Percentiles rank a stretch among this genome's conserved stretches.
phyloP scores from a whole-genome alignment of 805 yeast genomes.

The Diddensiella transvaalensis region DNA sequence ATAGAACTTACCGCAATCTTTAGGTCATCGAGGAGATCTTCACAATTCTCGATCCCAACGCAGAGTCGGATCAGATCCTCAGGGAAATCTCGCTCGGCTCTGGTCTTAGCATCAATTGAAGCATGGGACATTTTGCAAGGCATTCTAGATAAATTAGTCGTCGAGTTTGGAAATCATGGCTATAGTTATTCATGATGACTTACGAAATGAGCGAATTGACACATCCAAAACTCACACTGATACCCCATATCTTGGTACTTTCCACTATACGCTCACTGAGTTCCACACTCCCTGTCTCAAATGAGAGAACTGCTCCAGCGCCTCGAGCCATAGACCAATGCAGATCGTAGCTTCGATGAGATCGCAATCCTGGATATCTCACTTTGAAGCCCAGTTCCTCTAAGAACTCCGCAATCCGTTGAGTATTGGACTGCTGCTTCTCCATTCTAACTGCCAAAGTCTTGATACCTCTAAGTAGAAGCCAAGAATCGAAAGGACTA shows the following conservation, averaged over 20 bases:
- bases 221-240: slow-evolving; percentile 92
- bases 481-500: slow-evolving; percentile 91
- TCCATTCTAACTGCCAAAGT: slow-evolving; percentile 83
- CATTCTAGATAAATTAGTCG: slow-evolving; percentile 36
- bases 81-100: slow-evolving; percentile 86
- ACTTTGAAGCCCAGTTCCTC: slow-evolving; percentile 67
- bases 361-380: slow-evolving; percentile 77
- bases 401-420: slow-evolving; percentile 69
- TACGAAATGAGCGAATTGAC: slow-evolving; percentile 82
- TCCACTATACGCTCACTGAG: slow-evolving; percentile 72
- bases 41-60: slow-evolving; percentile 82
- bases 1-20: slow-evolving; percentile 51
- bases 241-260: slow-evolving; percentile 71
- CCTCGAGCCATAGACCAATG: slow-evolving; percentile 78
- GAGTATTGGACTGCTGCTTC: slow-evolving; percentile 81
- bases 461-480: slow-evolving; percentile 80
- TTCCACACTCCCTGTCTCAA: slow-evolving; percentile 76
- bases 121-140: slow-evolving; percentile 98
- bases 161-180: background rate
- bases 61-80: slow-evolving; percentile 89
- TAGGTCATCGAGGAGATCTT: slow-evolving; percentile 79
- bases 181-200: background rate
- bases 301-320: slow-evolving; percentile 83
- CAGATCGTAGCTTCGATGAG: slow-evolving; percentile 77
- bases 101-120: slow-evolving; percentile 82